Base-by-base conservation (phyloP, 192 early-diverging fungal genomes). In the Phycomyces nitens region DNA sequence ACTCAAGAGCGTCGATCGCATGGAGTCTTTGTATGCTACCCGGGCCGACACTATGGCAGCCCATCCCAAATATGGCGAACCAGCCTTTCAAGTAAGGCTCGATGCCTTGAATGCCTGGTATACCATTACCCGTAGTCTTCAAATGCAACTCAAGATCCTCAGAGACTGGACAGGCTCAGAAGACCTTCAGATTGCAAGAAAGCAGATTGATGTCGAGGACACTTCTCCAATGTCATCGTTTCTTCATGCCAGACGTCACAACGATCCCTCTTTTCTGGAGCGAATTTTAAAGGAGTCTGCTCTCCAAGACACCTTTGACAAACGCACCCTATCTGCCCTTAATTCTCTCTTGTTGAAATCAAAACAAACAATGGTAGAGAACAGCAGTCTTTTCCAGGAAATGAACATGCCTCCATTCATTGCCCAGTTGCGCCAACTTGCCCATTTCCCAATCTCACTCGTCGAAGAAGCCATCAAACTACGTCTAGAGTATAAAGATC, bases 161-260 rank as follows among this genome's bases (percentile, higher is more conserved):
- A 81, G 86, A 60, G 83, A 87, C 53, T 95, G 93, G 93, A 92
- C 91, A 3, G 90, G 88, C 24, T 90, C 85, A 43, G 86, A 87
- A 21, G 79, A 78, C 44, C 66, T 89, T 12, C 74, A 83, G 41
- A 83, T 87, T 9, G 69, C 82, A 3, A 76, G 84, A 53, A 58
- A 59, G 6, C 43, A 49, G 14, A 3, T 47, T 4, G 39, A 20
- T 18, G 6, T 10, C 1, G 34, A 44, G 10, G 49, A 51, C 15
- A 38, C 26, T 10, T 57, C 59, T 26, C 10, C 40, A 14, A 24
- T 22, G 12, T 14, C 60, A 15, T 49, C 51, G 4, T 26, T 20
- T 15, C 40, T 40, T 22, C 18, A 18, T 40, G 43, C 15, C 12
- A 47, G 14, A 16, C 63, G 64, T 27, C 76, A 75, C 16, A 78